Base-by-base conservation (phyloP, 148 eudicot genomes). In the Talinum fruticosum region DNA sequence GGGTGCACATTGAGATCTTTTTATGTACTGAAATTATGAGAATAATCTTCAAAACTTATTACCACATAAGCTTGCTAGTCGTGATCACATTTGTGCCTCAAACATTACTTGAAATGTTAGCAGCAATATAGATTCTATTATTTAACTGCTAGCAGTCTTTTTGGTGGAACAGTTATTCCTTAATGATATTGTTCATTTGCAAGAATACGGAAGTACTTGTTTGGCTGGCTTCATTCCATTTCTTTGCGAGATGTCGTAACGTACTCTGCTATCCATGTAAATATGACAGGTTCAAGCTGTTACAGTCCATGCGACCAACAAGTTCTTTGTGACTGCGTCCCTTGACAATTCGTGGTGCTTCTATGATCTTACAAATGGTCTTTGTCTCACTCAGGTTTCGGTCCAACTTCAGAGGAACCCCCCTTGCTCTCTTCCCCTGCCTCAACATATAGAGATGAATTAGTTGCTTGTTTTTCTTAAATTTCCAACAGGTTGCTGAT, bases 281-380 rank as follows among this genome's bases (percentile, higher is more conserved):
- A 14, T 41, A 49, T 78, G 71, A 73, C 91, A 96, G 99, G 97
- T 96, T 72, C 96, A 91, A 90, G 96, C 97, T 30, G 97, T 95
- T 75, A 91, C 99, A 1, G 73, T 95, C 77, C 99, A 95, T 78
- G 91, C 97, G 77, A 95, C 97, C 78, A 88, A 90, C 71, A 91
- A 90, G 69, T 95, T 93, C 76, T 89, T 93, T 64, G 99, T 95
- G 49, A 80, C 96, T 24, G 99, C 97, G 79, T 95, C 99, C 37
- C 96, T 93, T 77, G 99, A 95, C 81, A 92, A 78, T 71, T 84
- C 97, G 23, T 95, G 99, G 99, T 95, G 99, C 86, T 95, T 95
- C 79, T 95, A 95, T 74, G 99, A 95, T 75, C 86, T 95, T 78
- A 79, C 90, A 66, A 87, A 85, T 34, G 99, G 97, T 33, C 84